Evolutionary conservation across 352 stramenopile species (phyloP), one percentile per base, ranked within the genome.

Genomic region (Globisporangium spinosum): DNA sequence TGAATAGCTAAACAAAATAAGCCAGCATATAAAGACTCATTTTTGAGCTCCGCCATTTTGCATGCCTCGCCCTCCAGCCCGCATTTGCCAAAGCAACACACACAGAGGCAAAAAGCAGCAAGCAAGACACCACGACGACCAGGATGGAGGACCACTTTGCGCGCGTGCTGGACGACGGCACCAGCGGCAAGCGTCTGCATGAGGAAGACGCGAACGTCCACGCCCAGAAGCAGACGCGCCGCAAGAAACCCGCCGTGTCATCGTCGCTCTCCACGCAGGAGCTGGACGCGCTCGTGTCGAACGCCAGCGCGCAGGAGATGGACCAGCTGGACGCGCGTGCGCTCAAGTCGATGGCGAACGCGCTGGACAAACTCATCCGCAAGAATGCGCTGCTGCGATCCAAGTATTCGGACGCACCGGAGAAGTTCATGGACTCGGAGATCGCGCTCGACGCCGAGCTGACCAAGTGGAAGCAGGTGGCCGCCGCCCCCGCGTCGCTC

Each of bases 361-460:
- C 74, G 22, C 74, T 97, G 3, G 73, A 92, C 51, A 93, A 92
- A 68, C 72, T 79, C 58, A 81, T 97, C 20, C 82, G 77, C 3
- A 81, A 78, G 72, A 97, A 97, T 64, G 87, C 89, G 15, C 67
- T 93, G 61, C 75, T 86, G 65, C 86, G 90, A 20, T 80, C 89
- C 59, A 96, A 96, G 73, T 83, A 93, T 68, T 70, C 74, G 1
- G 80, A 93, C 40, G 79, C 93, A 20, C 89, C 90, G 1, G 68
- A 69, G 29, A 93, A 91, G 62, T 97, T 97, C 63, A 75, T 97
- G 60, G 81, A 95, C 34, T 95, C 85, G 35, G 90, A 97, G 71
- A 64, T 97, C 38, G 79, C 77, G 12, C 68, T 92, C 25, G 76
- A 92, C 67, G 59, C 60, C 22, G 82, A 92, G 63, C 59, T 93